Evolutionary conservation across 441 rosid species (phyloP), one percentile per base, ranked within the genome.

Genomic region (Euphorbia schlechtendalii): DNA sequence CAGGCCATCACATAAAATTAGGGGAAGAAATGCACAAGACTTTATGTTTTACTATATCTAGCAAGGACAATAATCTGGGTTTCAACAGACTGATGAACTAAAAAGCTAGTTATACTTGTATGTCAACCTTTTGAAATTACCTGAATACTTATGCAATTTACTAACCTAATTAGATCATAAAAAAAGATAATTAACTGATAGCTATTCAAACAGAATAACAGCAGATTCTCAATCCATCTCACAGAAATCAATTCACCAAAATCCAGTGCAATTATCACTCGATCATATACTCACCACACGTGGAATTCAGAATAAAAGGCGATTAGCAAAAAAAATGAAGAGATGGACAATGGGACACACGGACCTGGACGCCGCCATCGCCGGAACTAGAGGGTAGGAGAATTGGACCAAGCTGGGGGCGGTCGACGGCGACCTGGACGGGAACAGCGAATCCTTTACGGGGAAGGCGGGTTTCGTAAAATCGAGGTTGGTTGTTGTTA

Each of bases 301-400:
- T 12, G 9, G 14, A 40, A 62, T 11, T 20, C 10, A 70, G 27
- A 34, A 61, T 2, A 25, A 36, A 15, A 52, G 56, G 3, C 18
- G 27, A 25, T 4, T 0, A 55, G 8, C 14, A 38, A 60, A 64
- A 18, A 34, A 24, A 24, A 18, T 38, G 11, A 30, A 32, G 41
- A 27, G 1, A 28, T 14, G 32, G 18, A 56, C 38, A 61, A 43
- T 45, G 34, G 13, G 17, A 32, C 9, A 18, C 45, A 45, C 56
- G 5, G 24, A 90, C 97, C 96, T 90, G 97, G 56, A 90, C 77
- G 75, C 93, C 97, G 69, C 97, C 96, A 8, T 86, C 87, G 28
- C 79, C 78, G 65, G 93, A 72, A 14, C 65, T 61, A 62, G 82
- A 86, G 38, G 88, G 87, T 60, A 82, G 66, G 66, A 90, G 72